phyloP scores from a whole-genome alignment of 805 yeast genomes.

The Millerozyma acaciae region DNA sequence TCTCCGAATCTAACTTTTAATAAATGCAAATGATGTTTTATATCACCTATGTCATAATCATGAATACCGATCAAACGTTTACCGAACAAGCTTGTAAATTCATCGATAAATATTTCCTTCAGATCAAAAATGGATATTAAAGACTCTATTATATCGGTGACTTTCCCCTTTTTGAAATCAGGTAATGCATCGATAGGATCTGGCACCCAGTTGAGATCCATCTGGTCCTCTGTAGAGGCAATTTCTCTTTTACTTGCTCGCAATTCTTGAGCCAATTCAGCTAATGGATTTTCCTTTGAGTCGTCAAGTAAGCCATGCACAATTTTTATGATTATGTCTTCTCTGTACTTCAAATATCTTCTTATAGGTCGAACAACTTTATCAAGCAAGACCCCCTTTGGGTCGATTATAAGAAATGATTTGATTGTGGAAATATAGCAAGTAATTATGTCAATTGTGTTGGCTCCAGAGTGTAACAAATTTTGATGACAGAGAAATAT shows the following conservation, averaged over 20 bases:
- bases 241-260: constrained; percentile 16
- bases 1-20: constrained; percentile 65
- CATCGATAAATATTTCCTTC: constrained; percentile 61
- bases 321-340: constrained; percentile 66
- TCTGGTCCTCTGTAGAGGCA: constrained; percentile 32
- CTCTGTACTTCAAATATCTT: constrained; percentile 62
- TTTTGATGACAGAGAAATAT: constrained; percentile 39
- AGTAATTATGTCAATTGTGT: constrained; percentile 67
- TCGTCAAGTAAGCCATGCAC: constrained; percentile 66
- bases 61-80: constrained; percentile 45
- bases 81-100: constrained; percentile 60
- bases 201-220: constrained; percentile 66
- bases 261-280: constrained; percentile 55
- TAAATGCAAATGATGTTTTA: constrained; percentile 43
- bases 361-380: constrained; percentile 75
- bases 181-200: constrained; percentile 91
- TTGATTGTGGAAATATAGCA: constrained; percentile 69
- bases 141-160: constrained; percentile 66
- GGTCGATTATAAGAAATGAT: constrained; percentile 74
- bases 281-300: constrained; percentile 38
- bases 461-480: constrained; percentile 74
- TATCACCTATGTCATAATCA: constrained; percentile 37
- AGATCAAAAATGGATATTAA: constrained; percentile 69
- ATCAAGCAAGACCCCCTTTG: constrained; percentile 78
- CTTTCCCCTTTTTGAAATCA: constrained; percentile 62